Percentiles rank a stretch among this genome's conserved stretches.
Evolutionary conservation across 371 early-diverging fungal species (phyloP).

Genomic region (Mucor piriformis): DNA sequence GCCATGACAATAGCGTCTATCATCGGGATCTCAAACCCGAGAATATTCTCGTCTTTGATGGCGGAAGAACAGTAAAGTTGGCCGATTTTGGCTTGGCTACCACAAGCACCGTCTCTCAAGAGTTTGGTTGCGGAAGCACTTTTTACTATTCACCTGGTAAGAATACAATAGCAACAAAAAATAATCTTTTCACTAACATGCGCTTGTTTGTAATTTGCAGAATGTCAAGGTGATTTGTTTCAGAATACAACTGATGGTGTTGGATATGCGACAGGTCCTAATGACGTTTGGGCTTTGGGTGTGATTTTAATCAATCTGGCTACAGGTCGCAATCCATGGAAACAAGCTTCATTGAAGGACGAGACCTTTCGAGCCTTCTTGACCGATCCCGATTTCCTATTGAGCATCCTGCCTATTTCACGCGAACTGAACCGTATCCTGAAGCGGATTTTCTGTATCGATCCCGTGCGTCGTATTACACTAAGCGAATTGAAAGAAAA

Average conservation of each 20-base stretch:
- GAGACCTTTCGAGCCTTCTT: constrained; percentile 73
- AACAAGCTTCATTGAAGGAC: constrained; percentile 72
- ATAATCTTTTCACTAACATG: not conserved
- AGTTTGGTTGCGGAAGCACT: constrained; percentile 89
- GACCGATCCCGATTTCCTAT: constrained; percentile 63
- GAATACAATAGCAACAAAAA: not conserved
- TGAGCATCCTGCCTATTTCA: constrained; percentile 71
- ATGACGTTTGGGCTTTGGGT: constrained; percentile 86
- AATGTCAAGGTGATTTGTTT: constrained; percentile 73
- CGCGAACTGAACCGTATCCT: constrained; percentile 71
- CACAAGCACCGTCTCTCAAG: constrained; percentile 66
- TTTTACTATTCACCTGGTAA: constrained; percentile 91
- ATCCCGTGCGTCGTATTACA: constrained; percentile 70
- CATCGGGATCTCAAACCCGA: constrained; percentile 84
- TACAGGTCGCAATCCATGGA: constrained; percentile 83
- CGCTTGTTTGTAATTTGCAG: constrained; percentile 31
- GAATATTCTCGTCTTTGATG: constrained; percentile 59
- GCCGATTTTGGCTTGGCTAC: constrained; percentile 96
- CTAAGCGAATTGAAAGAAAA: constrained; percentile 63
- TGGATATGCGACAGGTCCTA: constrained; percentile 73
- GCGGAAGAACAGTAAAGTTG: constrained; percentile 68
- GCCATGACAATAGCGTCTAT: constrained; percentile 58
- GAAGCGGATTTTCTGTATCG: constrained; percentile 72
- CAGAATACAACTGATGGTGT: constrained; percentile 34
- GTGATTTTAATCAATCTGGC: constrained; percentile 80